Percentiles rank a stretch among this genome's conserved stretches.
phyloP scores from a whole-genome alignment of 2,329 filamentous ascomycete genomes.

The Neofusicoccum cordaticola region DNA sequence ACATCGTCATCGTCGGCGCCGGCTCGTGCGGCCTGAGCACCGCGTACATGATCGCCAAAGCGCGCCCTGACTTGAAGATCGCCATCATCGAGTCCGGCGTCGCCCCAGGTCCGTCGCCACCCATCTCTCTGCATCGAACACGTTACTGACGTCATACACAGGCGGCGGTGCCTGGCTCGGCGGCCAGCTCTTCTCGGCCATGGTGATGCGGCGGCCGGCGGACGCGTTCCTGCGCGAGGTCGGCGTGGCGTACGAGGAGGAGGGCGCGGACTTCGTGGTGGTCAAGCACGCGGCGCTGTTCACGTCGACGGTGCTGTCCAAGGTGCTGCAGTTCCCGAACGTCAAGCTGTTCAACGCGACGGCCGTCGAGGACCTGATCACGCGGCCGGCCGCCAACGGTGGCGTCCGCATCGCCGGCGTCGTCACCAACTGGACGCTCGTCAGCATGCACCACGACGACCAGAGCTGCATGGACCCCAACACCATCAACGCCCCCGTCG shows the following conservation, averaged over 20 bases:
- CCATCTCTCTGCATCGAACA: too few species aligned
- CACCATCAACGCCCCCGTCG: constrained; percentile 87
- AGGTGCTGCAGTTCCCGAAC: constrained; percentile 81
- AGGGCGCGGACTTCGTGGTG: constrained; percentile 75
- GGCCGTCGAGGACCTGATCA: constrained; percentile 88
- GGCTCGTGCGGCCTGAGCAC: constrained; percentile 84
- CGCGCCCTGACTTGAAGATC: constrained; percentile 86
- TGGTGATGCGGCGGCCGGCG: constrained; percentile 92
- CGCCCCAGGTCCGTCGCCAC: constrained; percentile 57
- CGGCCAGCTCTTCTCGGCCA: constrained; percentile 90
- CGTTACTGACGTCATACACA: not conserved
- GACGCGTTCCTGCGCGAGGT: constrained; percentile 79
- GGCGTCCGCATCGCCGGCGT: constrained; percentile 77
- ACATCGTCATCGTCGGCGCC: constrained; percentile 90
- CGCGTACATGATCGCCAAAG: constrained; percentile 78
- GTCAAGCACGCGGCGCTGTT: constrained; percentile 94
- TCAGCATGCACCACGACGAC: constrained; percentile 81
- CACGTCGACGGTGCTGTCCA: constrained; percentile 80
- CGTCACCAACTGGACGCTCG: constrained; percentile 94
- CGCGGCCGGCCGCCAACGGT: constrained; percentile 55
- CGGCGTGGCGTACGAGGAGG: constrained; percentile 82
- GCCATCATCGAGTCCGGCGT: constrained; percentile 87
- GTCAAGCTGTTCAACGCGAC: constrained; percentile 97
- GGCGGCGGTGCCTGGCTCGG: constrained; percentile 91
- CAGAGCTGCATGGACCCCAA: constrained; percentile 97